Evolutionary conservation across 2,329 filamentous ascomycete species (phyloP).

Genomic region (Mycocentrospora acerina): DNA sequence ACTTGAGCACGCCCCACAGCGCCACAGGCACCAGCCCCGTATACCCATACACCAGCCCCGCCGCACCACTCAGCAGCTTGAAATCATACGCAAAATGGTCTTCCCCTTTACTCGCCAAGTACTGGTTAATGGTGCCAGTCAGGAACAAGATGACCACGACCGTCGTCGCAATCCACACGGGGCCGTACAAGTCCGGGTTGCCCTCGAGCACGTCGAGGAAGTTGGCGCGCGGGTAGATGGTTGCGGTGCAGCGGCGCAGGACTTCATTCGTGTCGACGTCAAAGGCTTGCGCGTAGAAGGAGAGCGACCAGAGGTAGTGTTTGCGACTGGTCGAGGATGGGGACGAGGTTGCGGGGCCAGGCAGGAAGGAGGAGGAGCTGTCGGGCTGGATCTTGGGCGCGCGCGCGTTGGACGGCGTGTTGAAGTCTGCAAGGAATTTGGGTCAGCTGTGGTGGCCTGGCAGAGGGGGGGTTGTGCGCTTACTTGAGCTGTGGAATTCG

Average conservation of each 20-base stretch:
- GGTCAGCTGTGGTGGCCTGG: background rate
- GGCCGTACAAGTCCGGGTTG: slow-evolving; percentile 94
- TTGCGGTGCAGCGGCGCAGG: slow-evolving; percentile 79
- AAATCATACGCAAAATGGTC: slow-evolving; percentile 90
- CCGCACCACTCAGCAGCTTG: slow-evolving; percentile 80
- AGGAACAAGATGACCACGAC: slow-evolving; percentile 95
- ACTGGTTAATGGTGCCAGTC: slow-evolving; percentile 92
- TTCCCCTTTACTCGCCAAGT: slow-evolving; percentile 68
- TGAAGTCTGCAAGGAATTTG: slow-evolving; percentile 60
- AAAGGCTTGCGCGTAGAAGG: slow-evolving; percentile 97
- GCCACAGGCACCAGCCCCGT: slow-evolving; percentile 77
- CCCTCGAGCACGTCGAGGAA: slow-evolving; percentile 97
- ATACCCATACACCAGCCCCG: slow-evolving; percentile 93
- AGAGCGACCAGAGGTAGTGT: slow-evolving; percentile 86
- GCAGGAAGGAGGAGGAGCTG: slow-evolving; percentile 42
- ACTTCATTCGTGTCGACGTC: slow-evolving; percentile 95
- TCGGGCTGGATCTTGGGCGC: slow-evolving; percentile 50
- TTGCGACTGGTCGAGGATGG: slow-evolving; percentile 53
- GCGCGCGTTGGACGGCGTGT: slow-evolving; percentile 56
- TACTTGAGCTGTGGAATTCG: slow-evolving; percentile 92
- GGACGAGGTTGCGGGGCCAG: slow-evolving; percentile 25
- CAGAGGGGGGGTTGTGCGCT: slow-evolving; percentile 12
- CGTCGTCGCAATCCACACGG: slow-evolving; percentile 98
- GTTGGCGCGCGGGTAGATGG: slow-evolving; percentile 88
- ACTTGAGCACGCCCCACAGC: slow-evolving; percentile 85